phyloP scores from a whole-genome alignment of 2,329 filamentous ascomycete species.

The Cercospora sp. region DNA sequence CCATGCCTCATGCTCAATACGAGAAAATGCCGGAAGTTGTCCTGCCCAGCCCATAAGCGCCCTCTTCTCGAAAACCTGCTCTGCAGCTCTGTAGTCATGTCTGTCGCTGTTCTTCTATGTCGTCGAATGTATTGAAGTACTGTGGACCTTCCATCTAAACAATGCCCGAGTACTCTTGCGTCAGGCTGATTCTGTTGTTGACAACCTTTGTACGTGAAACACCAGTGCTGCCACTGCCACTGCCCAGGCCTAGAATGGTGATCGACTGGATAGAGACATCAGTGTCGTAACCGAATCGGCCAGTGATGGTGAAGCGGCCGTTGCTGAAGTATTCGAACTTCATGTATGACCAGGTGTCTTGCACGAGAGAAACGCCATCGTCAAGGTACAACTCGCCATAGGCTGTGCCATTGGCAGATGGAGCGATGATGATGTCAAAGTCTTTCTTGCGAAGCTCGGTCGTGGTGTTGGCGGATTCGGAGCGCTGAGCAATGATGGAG shows the following conservation, averaged over 20 bases:
- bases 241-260: slow-evolving; percentile 48
- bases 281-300: slow-evolving; percentile 44
- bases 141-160: slow-evolving; percentile 1
- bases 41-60: not conserved
- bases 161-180: slow-evolving; percentile 2
- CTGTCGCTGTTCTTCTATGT: not conserved
- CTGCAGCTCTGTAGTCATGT: not conserved
- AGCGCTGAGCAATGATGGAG: slow-evolving; percentile 63
- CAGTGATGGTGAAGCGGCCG: slow-evolving; percentile 22
- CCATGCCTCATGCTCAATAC: not conserved
- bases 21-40: not conserved
- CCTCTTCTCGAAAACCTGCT: not conserved
- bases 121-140: not conserved
- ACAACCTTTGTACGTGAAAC: slow-evolving; percentile 1
- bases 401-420: slow-evolving; percentile 63
- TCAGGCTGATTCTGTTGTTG: slow-evolving; percentile 10
- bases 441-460: slow-evolving; percentile 63
- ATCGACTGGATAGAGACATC: slow-evolving; percentile 51
- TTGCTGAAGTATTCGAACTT: slow-evolving; percentile 55
- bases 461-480: slow-evolving; percentile 60
- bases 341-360: slow-evolving; percentile 58
- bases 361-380: slow-evolving; percentile 69
- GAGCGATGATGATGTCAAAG: slow-evolving; percentile 71
- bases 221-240: slow-evolving; percentile 27
- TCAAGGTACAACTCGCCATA: slow-evolving; percentile 72